Evolutionary conservation across 169 alveolate genomes (phyloP), one percentile per base, ranked within the genome.

Genomic region (Cryptosporidium muris): DNA sequence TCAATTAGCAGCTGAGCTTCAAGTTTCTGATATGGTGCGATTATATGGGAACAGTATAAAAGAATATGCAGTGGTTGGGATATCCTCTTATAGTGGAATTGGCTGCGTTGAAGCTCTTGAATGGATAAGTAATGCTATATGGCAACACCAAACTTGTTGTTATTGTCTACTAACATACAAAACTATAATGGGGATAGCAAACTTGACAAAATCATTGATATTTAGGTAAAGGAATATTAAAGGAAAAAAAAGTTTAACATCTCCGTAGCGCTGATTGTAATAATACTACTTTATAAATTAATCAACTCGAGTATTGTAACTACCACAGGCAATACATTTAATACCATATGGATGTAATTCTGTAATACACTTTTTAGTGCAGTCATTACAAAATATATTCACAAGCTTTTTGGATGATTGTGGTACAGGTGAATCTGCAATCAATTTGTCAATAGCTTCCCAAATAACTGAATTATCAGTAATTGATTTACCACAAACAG

Each of bases 401-500:
- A 81, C 82, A 7, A 81, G 25, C 25, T 67, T 74, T 40, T 25
- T 63, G 25, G 81, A 81, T 38, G 66, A 51, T 3, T 81, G 80
- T 48, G 89, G 36, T 51, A 81, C 54, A 7, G 80, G 81, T 3
- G 80, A 67, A n/a, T 80, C 81, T 8, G 82, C 89, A 9, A 81
- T 63, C 89, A 66, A 64, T 74, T 81, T 49, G 54, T 81, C 89
- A n/a, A 81, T 81, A 8, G 34, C 89, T n/a, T 52, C 51, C 89
- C 89, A 81, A 12, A 81, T 54, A 9, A 49, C 51, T 3, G 89
- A 65, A 65, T 62, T 65, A 14, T 81, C 89, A 42, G 51, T 65
- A 16, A 60, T 43, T 3, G 68, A 64, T 34, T 49, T 58, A 37
- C 56, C 65, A 16, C 81, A 81, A 14, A 81, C 52, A 49, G 89